phyloP scores from a whole-genome alignment of 1,284 basidiomycete species.

The Apiotrichum gamsii region DNA sequence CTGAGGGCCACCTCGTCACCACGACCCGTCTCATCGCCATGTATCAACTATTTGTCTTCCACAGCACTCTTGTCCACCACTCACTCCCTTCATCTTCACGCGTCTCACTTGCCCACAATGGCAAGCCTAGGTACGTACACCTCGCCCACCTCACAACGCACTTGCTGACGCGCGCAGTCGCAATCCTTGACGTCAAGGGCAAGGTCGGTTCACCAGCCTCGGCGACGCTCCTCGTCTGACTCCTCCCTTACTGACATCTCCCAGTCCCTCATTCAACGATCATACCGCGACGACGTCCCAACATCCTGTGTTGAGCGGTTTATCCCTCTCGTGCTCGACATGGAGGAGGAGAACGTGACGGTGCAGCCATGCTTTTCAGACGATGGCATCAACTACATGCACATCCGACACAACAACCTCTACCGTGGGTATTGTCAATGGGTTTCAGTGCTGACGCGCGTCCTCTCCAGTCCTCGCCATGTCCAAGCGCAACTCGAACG shows the following conservation, averaged over 20 bases:
- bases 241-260: background rate
- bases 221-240: background rate
- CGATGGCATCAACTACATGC: constrained; percentile 95
- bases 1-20: too few relatives aligned
- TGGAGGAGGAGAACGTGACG: constrained; percentile 94
- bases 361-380: constrained; percentile 92
- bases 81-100: too few relatives aligned
- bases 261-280: constrained; percentile 91
- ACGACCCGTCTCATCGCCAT: too few relatives aligned
- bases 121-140: constrained; percentile 31
- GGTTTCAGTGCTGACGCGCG: background rate
- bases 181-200: constrained; percentile 96
- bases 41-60: too few relatives aligned
- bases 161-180: constrained; percentile 51
- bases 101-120: too few relatives aligned
- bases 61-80: too few relatives aligned
- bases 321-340: constrained; percentile 86
- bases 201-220: constrained; percentile 45
- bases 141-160: background rate
- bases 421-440: constrained; percentile 62
- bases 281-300: constrained; percentile 93
- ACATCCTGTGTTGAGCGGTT: constrained; percentile 85
- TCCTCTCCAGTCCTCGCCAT: constrained; percentile 79
- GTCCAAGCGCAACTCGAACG: constrained; percentile 93
- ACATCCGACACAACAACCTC: constrained; percentile 95